Conservation (phyloP, 2,329 filamentous ascomycete species). For the Aplosporella prunicola region DNA sequence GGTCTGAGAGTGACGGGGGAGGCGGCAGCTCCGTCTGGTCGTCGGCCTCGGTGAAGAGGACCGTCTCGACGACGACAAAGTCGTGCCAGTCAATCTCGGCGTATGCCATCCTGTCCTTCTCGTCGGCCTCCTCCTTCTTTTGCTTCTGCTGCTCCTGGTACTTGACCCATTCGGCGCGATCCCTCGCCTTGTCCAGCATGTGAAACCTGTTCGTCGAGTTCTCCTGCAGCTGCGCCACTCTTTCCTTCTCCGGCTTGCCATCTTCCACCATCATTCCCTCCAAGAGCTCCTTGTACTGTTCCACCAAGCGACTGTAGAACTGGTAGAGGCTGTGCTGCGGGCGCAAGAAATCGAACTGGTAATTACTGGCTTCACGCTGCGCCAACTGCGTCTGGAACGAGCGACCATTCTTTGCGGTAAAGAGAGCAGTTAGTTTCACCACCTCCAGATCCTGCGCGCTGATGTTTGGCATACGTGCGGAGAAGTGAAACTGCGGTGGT, state of each 20-base stretch:
- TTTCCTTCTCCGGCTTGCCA: conserved; percentile 61
- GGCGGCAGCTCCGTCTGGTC: conserved; percentile 78
- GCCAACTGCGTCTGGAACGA: conserved; percentile 84
- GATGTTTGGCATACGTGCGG: conserved; percentile 93
- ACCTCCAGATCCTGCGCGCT: conserved; percentile 82
- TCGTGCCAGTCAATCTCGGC: conserved; percentile 96
- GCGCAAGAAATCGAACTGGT: conserved; percentile 91
- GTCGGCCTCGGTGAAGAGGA: conserved; percentile 82
- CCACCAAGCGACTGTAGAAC: conserved; percentile 85
- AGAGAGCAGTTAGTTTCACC: conserved; percentile 70
- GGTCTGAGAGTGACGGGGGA: conserved; percentile 78
- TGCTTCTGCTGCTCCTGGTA: conserved; percentile 76
- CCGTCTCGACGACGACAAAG: conserved; percentile 91
- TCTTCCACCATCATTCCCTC: conserved; percentile 59
- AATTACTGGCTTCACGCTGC: conserved; percentile 81
- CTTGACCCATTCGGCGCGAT: conserved; percentile 79
- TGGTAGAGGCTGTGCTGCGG: conserved; percentile 94
- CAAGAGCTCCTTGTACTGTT: conserved; percentile 81
- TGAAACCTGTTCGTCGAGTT: conserved; percentile 74
- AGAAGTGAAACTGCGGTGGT: conserved; percentile 84
- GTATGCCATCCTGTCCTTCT: conserved; percentile 67
- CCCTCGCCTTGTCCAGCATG: conserved; percentile 68
- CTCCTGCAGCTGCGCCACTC: conserved; percentile 60
- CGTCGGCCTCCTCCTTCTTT: conserved; percentile 79
- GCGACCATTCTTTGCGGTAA: conserved; percentile 85